These are phyloP conservation scores for Hyphodiscus sp. DNA, from an alignment of 2,329 filamentous ascomycete genomes.

Conservation along the genomic window DNA sequence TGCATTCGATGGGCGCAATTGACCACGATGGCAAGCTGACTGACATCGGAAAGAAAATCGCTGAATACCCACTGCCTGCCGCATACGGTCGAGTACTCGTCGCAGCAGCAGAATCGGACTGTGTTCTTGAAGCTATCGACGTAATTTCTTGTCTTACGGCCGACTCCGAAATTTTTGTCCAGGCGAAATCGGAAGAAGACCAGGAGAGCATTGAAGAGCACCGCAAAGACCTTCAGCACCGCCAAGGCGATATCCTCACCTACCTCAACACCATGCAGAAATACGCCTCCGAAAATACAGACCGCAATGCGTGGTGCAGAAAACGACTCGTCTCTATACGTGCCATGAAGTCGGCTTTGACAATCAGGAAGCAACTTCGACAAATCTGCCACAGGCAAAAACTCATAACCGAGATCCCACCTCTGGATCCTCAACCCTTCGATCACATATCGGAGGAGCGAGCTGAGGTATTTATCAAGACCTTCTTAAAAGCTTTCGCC, in stretches of 20 bases:
- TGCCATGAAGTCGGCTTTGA: constrained; percentile 57
- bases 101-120: constrained; percentile 68
- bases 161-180: constrained; percentile 57
- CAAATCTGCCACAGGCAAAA: constrained; percentile 47
- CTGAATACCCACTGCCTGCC: constrained; percentile 75
- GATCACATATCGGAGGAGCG: constrained; percentile 46
- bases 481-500: constrained; percentile 56
- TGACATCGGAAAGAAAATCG: constrained; percentile 66
- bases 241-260: constrained; percentile 60
- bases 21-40: constrained; percentile 69
- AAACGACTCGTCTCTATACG: constrained; percentile 49
- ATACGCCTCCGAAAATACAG: constrained; percentile 48
- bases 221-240: constrained; percentile 51
- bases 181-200: constrained; percentile 51
- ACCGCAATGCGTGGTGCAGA: constrained; percentile 50
- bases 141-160: constrained; percentile 62
- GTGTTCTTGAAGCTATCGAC: constrained; percentile 77
- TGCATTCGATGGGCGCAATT: constrained; percentile 73
- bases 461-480: constrained; percentile 49
- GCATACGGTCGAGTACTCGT: constrained; percentile 76
- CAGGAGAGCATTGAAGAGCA: constrained; percentile 46
- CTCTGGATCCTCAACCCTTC: constrained; percentile 50
- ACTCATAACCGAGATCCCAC: constrained; percentile 35
- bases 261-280: constrained; percentile 57
- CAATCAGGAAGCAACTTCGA: constrained; percentile 56